A percentile compares a stretch with the other conserved stretches of the same genome.
phyloP scores from a whole-genome alignment of 2,329 filamentous ascomycete genomes.

The Colletotrichum neosansevieriae region DNA sequence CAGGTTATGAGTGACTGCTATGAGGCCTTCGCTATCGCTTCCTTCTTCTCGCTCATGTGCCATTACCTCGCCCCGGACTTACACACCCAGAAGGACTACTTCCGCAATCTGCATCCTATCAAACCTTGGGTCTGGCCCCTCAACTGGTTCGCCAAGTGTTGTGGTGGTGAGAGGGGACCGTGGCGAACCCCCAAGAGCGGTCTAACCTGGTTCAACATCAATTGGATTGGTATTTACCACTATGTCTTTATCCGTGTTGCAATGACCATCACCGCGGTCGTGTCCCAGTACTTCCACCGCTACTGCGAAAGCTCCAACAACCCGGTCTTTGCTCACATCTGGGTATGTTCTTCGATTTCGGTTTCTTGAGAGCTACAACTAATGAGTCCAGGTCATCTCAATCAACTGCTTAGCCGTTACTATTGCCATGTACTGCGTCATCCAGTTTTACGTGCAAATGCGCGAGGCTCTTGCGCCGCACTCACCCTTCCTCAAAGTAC shows the following conservation, averaged over 20 bases:
- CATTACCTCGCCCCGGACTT: slow-evolving; percentile 83
- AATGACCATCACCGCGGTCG: slow-evolving; percentile 83
- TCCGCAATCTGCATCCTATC: slow-evolving; percentile 73
- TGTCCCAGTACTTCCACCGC: slow-evolving; percentile 74
- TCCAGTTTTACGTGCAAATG: slow-evolving; percentile 88
- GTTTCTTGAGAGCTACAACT: not conserved
- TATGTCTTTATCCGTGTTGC: slow-evolving; percentile 85
- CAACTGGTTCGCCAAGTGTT: slow-evolving; percentile 77
- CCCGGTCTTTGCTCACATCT: slow-evolving; percentile 85
- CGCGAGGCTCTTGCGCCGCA: slow-evolving; percentile 76
- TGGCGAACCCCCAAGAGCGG: slow-evolving; percentile 84
- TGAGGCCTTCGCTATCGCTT: slow-evolving; percentile 88
- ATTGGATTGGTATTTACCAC: slow-evolving; percentile 87
- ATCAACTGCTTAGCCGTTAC: slow-evolving; percentile 80
- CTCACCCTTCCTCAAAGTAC: slow-evolving; percentile 81
- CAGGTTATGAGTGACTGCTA: slow-evolving; percentile 86
- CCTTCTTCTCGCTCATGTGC: slow-evolving; percentile 87
- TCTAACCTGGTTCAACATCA: slow-evolving; percentile 90
- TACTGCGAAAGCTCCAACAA: slow-evolving; percentile 86
- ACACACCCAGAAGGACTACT: slow-evolving; percentile 85
- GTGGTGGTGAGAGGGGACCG: slow-evolving; percentile 74
- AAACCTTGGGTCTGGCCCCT: slow-evolving; percentile 82
- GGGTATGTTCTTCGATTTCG: slow-evolving; percentile 64
- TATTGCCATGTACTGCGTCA: slow-evolving; percentile 88
- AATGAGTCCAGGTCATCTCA: slow-evolving; percentile 64